Base-by-base conservation (phyloP, 306 rosid genomes). In the Pachyrhizus erosus region DNA sequence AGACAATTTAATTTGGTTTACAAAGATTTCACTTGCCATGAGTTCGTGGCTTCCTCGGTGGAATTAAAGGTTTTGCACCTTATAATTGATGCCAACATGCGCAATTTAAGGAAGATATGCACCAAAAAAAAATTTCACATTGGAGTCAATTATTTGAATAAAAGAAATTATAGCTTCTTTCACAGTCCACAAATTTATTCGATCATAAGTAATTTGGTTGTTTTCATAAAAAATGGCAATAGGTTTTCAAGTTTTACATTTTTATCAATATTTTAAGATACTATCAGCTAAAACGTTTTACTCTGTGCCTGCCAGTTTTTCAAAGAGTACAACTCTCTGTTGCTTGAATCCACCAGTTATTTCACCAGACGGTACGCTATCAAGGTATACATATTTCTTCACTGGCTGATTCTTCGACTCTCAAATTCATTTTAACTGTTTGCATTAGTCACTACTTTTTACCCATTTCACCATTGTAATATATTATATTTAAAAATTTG, bases 261-360 rank as follows among this genome's bases (percentile, higher is more conserved):
- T 57, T 75, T 46, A 33, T 26, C 68, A 34, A 75, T 23, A 43
- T 69, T 73, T 77, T 60, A 40, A 42, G 46, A 71, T 79, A 76
- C 39, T 9, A 51, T 71, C 49, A 40, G 10, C 78, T 31, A 60
- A 82, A 66, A 48, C 21, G 1, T 60, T 39, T 40, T 67, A 20
- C 5, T 43, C 23, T 78, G 40, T 12, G 18, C 31, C 60, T 78
- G 68, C 78, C 88, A 94, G 98, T 94, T 94, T 80, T 92, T 94
- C 68, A 85, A 84, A 8, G 97, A 92, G 39, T 94, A 94, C 75
- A 94, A 92, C 78, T 87, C 89, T 62, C 89, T 82, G 91, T 78
- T 94, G 70, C 84, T 94, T 66, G 97, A 94, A 78, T 93, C 98
- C 40, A n/a, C 86, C 46, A 86, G 88, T 85, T 93, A 93, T 87